Conservation (phyloP, 805 yeast species). For the Kurtzmaniella cleridarum region DNA sequence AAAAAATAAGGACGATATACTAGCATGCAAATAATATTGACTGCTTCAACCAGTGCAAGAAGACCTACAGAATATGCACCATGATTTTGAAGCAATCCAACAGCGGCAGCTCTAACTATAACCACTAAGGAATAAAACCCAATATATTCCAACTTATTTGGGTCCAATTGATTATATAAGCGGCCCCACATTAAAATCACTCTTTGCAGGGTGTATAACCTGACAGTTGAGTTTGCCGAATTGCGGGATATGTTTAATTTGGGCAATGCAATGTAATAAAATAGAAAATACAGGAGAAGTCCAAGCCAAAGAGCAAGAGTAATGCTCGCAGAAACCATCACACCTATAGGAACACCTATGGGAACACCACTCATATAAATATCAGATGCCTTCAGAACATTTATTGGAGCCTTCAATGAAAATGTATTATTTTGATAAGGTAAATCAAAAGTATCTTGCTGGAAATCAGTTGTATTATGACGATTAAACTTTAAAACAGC, state of each 20-base stretch:
- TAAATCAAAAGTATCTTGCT: too few species aligned
- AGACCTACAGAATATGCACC: constrained; percentile 42
- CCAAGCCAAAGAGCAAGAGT: constrained; percentile 8
- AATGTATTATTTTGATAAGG: too few species aligned
- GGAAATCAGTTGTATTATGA: too few species aligned
- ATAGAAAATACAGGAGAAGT: constrained; percentile 8
- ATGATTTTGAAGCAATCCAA: constrained; percentile 39
- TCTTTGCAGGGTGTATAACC: constrained; percentile 44
- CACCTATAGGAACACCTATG: too few species aligned
- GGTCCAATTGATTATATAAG: constrained; percentile 39
- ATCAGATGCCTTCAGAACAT: too few species aligned
- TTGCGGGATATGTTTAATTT: too few species aligned
- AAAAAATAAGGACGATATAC: constrained; percentile 24
- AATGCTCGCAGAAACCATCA: not conserved
- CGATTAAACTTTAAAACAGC: too few species aligned
- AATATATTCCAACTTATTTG: constrained; percentile 34
- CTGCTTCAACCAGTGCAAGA: constrained; percentile 30
- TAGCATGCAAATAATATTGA: constrained; percentile 18
- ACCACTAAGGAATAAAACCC: constrained; percentile 28
- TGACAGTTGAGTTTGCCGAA: constrained; percentile 5
- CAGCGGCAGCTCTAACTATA: constrained; percentile 32
- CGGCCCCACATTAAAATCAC: constrained; percentile 44
- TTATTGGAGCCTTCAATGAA: too few species aligned
- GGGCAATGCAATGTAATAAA: constrained; percentile 6
- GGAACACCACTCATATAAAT: too few species aligned